phyloP scores from a whole-genome alignment of 805 yeast genomes.

The Debaryomyces maramus region DNA sequence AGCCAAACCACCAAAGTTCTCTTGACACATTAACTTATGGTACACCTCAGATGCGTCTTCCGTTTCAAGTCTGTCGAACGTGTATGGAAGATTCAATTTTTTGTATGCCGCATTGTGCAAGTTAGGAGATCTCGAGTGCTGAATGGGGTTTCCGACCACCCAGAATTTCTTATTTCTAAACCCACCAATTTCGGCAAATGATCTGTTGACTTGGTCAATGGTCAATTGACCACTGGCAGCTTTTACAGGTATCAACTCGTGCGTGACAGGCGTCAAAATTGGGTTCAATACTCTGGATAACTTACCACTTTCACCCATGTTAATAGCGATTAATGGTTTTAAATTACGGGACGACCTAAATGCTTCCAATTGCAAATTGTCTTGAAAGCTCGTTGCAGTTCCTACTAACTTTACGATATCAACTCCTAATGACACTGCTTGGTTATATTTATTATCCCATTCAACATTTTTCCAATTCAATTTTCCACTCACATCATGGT shows the following conservation, averaged over 20 bases:
- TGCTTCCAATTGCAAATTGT: conserved; percentile 68
- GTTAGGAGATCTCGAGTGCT: conserved; percentile 86
- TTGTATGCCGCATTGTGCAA: conserved; percentile 81
- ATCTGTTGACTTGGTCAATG: conserved; percentile 60
- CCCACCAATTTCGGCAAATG: conserved; percentile 63
- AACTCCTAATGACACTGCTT: conserved; percentile 62
- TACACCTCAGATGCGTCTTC: conserved; percentile 58
- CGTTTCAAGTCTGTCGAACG: conserved; percentile 68
- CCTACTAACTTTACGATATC: conserved; percentile 87
- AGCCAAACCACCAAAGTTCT: conserved; percentile 85
- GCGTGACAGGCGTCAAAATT: conserved; percentile 82
- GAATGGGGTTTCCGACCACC: conserved; percentile 78
- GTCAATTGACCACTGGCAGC: conserved; percentile 82
- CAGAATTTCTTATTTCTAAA: conserved; percentile 57
- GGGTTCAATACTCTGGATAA: conserved; percentile 76
- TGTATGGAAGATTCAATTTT: conserved; percentile 74
- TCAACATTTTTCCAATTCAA: conserved; percentile 66
- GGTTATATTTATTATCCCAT: conserved; percentile 72
- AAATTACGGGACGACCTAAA: conserved; percentile 59
- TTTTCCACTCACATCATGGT: conserved; percentile 68
- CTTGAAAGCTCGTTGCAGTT: conserved; percentile 59
- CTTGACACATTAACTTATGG: conserved; percentile 47
- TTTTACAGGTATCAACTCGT: conserved; percentile 60
- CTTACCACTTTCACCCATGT: conserved; percentile 76
- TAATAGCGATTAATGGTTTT: conserved; percentile 78